Evolutionary conservation across 2,329 filamentous ascomycete species (phyloP).

Genomic region (Xylaria sp.): DNA sequence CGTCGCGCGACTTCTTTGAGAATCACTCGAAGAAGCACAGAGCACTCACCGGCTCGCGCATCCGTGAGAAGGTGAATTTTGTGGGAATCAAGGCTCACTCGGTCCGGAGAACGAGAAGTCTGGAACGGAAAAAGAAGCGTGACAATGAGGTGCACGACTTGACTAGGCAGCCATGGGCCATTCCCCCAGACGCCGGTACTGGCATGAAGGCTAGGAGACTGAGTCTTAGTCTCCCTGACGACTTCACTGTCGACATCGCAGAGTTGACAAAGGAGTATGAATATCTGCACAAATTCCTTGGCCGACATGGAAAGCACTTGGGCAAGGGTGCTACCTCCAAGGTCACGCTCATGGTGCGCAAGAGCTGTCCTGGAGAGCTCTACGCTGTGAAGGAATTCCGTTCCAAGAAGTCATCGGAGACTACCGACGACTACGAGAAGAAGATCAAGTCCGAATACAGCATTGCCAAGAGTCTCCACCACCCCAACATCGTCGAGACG

Average conservation of each 20-base stretch:
- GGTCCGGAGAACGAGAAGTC: conserved; percentile 32
- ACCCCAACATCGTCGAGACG: conserved; percentile 86
- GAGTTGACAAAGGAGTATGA: conserved; percentile 72
- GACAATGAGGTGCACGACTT: conserved; percentile 42
- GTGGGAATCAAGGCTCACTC: conserved; percentile 31
- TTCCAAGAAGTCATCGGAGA: conserved; percentile 69
- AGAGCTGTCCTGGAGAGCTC: conserved; percentile 64
- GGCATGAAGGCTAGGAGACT: conserved; percentile 79
- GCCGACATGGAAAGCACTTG: conserved; percentile 72
- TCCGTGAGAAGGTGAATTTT: conserved; percentile 55
- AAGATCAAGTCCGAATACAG: conserved; percentile 92
- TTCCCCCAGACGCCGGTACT: conserved; percentile 69
- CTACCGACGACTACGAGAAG: conserved; percentile 74
- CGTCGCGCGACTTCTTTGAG: conserved; percentile 48
- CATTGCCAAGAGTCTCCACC: conserved; percentile 81
- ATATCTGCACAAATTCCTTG: conserved; percentile 70
- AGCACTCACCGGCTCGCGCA: conserved; percentile 52
- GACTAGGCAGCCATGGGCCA: conserved; percentile 57
- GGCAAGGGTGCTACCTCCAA: conserved; percentile 83
- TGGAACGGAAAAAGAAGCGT: conserved; percentile 35
- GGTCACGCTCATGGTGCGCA: conserved; percentile 78
- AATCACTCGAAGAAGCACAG: conserved; percentile 54
- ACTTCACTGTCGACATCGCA: conserved; percentile 71
- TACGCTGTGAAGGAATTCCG: conserved; percentile 91
- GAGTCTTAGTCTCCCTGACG: conserved; percentile 73